Evolutionary conservation across 75 land plant species (phyloP).

Genomic region (Pseudotsuga menziesii): DNA sequence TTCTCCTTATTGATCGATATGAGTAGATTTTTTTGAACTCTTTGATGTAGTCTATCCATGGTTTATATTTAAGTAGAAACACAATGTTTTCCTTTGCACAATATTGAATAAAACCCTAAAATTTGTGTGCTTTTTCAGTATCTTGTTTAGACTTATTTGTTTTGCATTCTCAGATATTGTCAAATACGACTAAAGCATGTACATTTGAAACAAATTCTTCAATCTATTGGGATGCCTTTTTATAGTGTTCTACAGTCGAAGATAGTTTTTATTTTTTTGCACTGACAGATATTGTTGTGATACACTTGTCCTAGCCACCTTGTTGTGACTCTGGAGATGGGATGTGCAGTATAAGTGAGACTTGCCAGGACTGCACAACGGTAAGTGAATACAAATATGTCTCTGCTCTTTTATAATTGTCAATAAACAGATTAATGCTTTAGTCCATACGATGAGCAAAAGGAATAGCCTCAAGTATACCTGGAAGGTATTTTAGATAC

Average conservation of each 20-base stretch:
- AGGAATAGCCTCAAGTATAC: background rate
- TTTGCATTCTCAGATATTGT: background rate
- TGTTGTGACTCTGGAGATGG: constrained; percentile 69
- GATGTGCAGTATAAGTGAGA: constrained; percentile 44
- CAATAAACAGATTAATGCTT: background rate
- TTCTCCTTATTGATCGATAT: background rate
- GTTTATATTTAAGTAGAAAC: background rate
- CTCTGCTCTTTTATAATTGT: background rate
- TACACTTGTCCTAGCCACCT: constrained; percentile 64
- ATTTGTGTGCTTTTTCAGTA: too few species aligned
- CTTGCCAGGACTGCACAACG: constrained; percentile 94
- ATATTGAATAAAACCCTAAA: too few species aligned
- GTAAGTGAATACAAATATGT: constrained; percentile 30
- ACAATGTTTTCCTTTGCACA: background rate
- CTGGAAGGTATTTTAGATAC: background rate
- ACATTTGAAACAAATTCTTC: background rate
- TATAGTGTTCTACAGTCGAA: background rate
- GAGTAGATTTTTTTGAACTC: background rate
- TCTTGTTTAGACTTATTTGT: too few species aligned
- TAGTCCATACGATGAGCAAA: background rate
- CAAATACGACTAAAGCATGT: background rate
- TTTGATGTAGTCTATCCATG: background rate
- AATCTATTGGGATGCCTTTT: background rate
- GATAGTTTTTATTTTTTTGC: background rate
- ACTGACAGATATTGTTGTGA: background rate